These are phyloP conservation scores for Chrysanthemum makinoi DNA, from an alignment of 129 eudicot genomes.

Conservation along the genomic window DNA sequence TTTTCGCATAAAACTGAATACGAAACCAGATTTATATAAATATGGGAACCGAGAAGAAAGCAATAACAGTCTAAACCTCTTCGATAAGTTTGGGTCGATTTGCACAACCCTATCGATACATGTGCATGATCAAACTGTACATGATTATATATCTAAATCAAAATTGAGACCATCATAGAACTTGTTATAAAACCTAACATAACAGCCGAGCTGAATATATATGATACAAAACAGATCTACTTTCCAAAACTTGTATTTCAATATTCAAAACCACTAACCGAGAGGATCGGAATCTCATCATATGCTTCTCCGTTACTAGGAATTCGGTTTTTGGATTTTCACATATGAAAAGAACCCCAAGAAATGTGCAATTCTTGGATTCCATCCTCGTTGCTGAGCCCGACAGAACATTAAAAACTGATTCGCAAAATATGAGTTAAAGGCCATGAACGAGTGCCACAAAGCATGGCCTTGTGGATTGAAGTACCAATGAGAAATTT, in stretches of 20 bases:
- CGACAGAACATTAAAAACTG: conserved; percentile 79
- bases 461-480: conserved; percentile 90
- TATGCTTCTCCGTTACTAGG: conserved; percentile 29
- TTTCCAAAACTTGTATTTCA: conserved; percentile 10
- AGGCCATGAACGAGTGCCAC: conserved; percentile 75
- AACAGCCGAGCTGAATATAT: not conserved
- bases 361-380: conserved; percentile 54
- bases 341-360: conserved; percentile 67
- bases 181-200: conserved; percentile 7
- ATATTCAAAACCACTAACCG: not conserved
- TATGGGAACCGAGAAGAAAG: not conserved
- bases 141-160: too few species aligned
- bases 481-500: conserved; percentile 53
- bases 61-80: not conserved
- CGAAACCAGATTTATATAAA: not conserved
- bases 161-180: too few species aligned
- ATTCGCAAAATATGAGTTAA: conserved; percentile 63
- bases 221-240: conserved; percentile 21
- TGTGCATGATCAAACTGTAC: not conserved
- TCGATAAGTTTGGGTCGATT: not conserved
- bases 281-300: not conserved
- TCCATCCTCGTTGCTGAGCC: conserved; percentile 79
- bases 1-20: not conserved
- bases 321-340: conserved; percentile 68
- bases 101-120: not conserved